phyloP scores from a whole-genome alignment of 495 filamentous ascomycete species.

The Penicillium pancosmium region DNA sequence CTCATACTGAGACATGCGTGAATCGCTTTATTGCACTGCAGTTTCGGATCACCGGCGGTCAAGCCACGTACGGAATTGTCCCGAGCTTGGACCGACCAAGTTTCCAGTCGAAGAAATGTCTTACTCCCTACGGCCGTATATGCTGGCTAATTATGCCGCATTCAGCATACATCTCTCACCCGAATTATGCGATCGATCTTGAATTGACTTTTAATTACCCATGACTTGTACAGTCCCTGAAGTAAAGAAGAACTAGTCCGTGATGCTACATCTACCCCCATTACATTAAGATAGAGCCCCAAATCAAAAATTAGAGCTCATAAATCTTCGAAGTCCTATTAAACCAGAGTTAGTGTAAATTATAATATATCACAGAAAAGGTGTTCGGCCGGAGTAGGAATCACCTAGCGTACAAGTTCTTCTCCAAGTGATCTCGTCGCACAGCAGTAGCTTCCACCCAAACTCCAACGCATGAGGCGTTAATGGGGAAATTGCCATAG shows the following conservation, averaged over 20 bases:
- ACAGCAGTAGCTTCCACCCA: slow-evolving; percentile 62
- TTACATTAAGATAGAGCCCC: too few relatives aligned
- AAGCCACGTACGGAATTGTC: background rate
- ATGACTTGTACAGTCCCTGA: too few relatives aligned
- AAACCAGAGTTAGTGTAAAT: background rate
- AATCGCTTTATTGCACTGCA: background rate
- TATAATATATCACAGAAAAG: too few relatives aligned
- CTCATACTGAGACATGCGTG: background rate
- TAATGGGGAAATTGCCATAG: slow-evolving; percentile 57
- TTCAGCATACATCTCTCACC: background rate
- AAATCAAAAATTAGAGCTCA: background rate
- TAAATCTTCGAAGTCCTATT: background rate
- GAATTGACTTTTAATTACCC: too few relatives aligned
- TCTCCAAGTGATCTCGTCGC: slow-evolving; percentile 49
- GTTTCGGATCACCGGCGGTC: slow-evolving; percentile 1
- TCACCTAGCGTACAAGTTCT: slow-evolving; percentile 30
- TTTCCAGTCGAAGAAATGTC: background rate
- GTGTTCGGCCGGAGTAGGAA: background rate
- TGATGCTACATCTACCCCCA: too few relatives aligned
- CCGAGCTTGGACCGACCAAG: background rate
- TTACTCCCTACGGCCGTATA: background rate
- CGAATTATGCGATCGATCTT: background rate
- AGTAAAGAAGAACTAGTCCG: too few relatives aligned
- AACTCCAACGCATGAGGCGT: slow-evolving; percentile 56
- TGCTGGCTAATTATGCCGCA: background rate